Evolutionary conservation across 2,329 filamentous ascomycete species (phyloP).

Genomic region (Penicillium sp.): DNA sequence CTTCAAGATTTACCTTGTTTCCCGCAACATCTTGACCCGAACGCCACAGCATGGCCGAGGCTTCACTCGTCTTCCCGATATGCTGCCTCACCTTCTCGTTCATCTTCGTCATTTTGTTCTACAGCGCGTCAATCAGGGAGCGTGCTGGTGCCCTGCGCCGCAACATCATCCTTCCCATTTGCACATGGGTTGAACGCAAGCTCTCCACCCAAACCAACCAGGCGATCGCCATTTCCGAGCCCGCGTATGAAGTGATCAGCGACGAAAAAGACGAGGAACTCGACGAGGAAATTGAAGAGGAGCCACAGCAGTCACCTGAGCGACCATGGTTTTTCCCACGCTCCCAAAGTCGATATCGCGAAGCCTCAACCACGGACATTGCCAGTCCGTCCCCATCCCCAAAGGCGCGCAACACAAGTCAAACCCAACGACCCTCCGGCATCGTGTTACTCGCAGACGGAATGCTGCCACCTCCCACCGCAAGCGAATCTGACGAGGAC

Average conservation of each 20-base stretch:
- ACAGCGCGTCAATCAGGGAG: constrained; percentile 5
- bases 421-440: not conserved
- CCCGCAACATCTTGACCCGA: not conserved
- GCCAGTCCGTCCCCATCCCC: not conserved
- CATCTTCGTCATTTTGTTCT: constrained; percentile 12
- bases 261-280: not conserved
- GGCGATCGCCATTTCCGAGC: not conserved
- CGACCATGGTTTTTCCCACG: not conserved
- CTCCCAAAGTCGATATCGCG: not conserved
- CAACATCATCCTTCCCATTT: not conserved
- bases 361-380: not conserved
- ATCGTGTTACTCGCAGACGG: not conserved
- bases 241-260: not conserved
- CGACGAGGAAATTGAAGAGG: not conserved
- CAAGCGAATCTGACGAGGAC: not conserved
- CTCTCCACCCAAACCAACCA: not conserved
- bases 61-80: constrained; percentile 7
- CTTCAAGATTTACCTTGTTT: not conserved
- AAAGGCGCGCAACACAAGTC: not conserved
- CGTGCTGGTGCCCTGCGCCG: not conserved
- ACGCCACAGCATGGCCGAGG: not conserved
- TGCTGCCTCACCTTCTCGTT: constrained; percentile 22
- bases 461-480: not conserved
- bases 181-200: not conserved
- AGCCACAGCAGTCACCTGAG: not conserved